Base-by-base conservation (phyloP, 495 filamentous ascomycete species). In the Penicillium paradoxum region DNA sequence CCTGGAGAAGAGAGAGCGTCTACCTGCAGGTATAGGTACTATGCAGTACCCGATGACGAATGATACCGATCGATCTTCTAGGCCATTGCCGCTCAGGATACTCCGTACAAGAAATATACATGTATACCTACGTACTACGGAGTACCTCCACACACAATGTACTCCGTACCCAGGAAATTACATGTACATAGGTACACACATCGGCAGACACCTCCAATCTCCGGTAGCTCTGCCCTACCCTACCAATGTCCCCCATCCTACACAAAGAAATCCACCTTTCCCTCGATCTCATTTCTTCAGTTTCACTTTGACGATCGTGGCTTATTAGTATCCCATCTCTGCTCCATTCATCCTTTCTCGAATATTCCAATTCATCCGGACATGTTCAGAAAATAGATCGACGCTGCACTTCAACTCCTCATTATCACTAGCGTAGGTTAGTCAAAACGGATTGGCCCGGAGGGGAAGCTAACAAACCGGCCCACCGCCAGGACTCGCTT, bases 381-480 rank as follows among this genome's bases (percentile, higher is more conserved):
- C 2, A 6, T 32, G 29, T 32, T 32, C 33, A 36, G 18, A 42
- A 41, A 17, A 43, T 43, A 17, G 45, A 58, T 56, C 60, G 51
- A 38, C 56, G 46, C 47, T 54, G 42, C 50, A 57, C 37, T 56
- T 48, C 50, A 32, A 32, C 43, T 6, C 13, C 22, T 29, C 42
- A 11, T 29, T 30, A 9, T 45, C 11, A 45, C 29, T 46, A 43
- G 40, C 27, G 41, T 30, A 44, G 25, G 32, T 19, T 19, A 21
- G n/a, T 48, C 21, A 11, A 27, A 9, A 50, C 47, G 34, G 47
- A 27, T 38, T 50, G 47, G 47, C 11, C 37, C 47, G 47, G 41
- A 57, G 41, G 8, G 25, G 8, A 27, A 58, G 55, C 62, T 60
- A 63, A 51, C 56, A 53, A 63, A 55, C 51, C 48, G 56, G 59